These are phyloP conservation scores for Staphylotrichum tortipilum DNA, from an alignment of 495 filamentous ascomycete genomes.

Conservation along the genomic window DNA sequence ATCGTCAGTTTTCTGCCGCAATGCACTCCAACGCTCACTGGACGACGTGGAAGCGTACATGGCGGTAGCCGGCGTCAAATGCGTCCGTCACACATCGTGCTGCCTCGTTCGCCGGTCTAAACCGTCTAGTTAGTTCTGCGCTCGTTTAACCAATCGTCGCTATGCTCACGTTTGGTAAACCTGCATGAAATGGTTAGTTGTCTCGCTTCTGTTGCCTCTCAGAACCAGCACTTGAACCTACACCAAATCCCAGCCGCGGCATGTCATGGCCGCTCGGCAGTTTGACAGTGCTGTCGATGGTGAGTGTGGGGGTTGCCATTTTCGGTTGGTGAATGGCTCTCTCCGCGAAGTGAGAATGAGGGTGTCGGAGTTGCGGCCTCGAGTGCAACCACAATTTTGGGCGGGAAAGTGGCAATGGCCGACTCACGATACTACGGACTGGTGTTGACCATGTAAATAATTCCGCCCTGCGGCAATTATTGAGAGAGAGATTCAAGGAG, in stretches of 20 bases:
- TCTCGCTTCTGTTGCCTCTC: no score
- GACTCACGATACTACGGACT: no score
- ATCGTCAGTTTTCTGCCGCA: background rate
- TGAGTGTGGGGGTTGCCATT: constrained; percentile 45
- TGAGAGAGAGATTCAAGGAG: no score
- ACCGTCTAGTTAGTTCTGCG: background rate
- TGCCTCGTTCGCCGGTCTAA: constrained; percentile 26
- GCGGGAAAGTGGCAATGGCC: no score
- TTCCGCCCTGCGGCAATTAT: no score
- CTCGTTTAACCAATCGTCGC: background rate
- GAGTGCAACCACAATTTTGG: no score
- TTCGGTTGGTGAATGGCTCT: constrained; percentile 1
- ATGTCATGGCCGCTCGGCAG: constrained; percentile 73
- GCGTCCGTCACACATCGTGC: constrained; percentile 52
- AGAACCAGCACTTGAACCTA: constrained; percentile 20
- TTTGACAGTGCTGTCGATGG: constrained; percentile 55
- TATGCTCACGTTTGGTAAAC: constrained; percentile 67
- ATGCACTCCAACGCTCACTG: background rate
- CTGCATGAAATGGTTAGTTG: no score
- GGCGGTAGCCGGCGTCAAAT: constrained; percentile 62
- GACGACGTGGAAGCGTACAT: constrained; percentile 39
- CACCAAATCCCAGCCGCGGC: constrained; percentile 64
- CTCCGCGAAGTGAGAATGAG: background rate
- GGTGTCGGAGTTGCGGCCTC: no score
- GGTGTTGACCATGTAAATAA: no score